phyloP scores from a whole-genome alignment of 2,329 filamentous ascomycete species.

The Calonectria pteridis region DNA sequence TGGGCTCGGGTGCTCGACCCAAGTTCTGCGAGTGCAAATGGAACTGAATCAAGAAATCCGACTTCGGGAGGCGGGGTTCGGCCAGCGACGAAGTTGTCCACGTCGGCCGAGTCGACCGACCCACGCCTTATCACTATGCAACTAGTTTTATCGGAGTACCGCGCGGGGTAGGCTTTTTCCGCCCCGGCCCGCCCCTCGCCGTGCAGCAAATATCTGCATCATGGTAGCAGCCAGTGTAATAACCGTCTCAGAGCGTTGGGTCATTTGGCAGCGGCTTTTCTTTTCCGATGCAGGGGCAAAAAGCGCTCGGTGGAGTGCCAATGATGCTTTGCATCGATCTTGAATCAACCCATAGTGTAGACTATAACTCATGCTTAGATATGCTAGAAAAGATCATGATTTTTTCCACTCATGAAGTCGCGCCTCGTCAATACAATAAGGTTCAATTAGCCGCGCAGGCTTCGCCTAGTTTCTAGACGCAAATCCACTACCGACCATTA shows the following conservation, averaged over 20 bases:
- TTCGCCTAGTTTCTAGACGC: neutral
- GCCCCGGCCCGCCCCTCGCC: neutral
- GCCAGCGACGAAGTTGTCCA: conserved; percentile 1
- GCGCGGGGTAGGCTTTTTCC: conserved; percentile 8
- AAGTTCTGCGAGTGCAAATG: neutral
- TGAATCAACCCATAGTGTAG: neutral
- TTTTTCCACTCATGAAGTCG: neutral
- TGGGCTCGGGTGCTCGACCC: neutral
- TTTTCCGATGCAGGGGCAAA: neutral
- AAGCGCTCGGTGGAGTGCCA: neutral
- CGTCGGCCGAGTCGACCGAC: conserved; percentile 10
- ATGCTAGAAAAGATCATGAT: neutral
- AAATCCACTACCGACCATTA: neutral
- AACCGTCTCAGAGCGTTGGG: neutral
- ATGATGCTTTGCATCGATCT: neutral
- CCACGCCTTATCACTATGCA: neutral
- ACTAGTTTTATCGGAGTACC: neutral
- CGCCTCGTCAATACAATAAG: neutral
- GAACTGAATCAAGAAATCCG: neutral
- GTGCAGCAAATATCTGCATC: neutral
- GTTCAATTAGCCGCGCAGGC: neutral
- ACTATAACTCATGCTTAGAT: neutral
- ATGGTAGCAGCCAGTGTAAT: neutral
- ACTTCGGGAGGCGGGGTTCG: conserved; percentile 8
- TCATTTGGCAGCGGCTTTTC: neutral